These are phyloP conservation scores for Ogataea salicorniae DNA, from an alignment of 805 yeast species.

Conservation along the genomic window DNA sequence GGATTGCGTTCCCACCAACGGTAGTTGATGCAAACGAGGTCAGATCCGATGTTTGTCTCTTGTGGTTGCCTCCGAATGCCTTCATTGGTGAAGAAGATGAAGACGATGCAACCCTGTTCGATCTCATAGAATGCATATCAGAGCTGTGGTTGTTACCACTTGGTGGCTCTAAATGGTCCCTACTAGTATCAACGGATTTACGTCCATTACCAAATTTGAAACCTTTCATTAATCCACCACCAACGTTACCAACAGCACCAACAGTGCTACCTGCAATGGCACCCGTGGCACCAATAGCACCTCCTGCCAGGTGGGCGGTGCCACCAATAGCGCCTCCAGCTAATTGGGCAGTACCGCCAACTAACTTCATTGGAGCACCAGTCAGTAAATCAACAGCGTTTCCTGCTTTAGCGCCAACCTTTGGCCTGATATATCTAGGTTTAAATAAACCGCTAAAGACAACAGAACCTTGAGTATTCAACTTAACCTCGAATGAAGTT, in stretches of 20 bases:
- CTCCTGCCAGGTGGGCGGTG: conserved; percentile 35
- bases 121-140: conserved; percentile 35
- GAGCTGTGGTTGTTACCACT: conserved; percentile 16
- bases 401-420: conserved; percentile 40
- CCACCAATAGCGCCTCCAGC: conserved; percentile 38
- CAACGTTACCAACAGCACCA: conserved; percentile 37
- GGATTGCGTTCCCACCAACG: conserved; percentile 34
- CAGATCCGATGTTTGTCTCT: conserved; percentile 26
- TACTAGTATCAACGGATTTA: conserved; percentile 14
- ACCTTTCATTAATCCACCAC: conserved; percentile 26
- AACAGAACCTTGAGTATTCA: conserved; percentile 65
- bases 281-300: conserved; percentile 37
- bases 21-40: conserved; percentile 34
- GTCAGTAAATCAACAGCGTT: conserved; percentile 30
- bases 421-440: conserved; percentile 68
- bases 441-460: conserved; percentile 47
- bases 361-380: conserved; percentile 44
- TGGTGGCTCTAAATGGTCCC: conserved; percentile 16
- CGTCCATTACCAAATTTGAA: conserved; percentile 14
- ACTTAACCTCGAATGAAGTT: conserved; percentile 40
- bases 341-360: conserved; percentile 37
- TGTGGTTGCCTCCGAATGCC: conserved; percentile 2
- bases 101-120: conserved; percentile 16
- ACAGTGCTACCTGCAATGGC: conserved; percentile 38
- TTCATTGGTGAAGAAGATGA: conserved; percentile 11